Base-by-base conservation (phyloP, 495 filamentous ascomycete genomes). In the Polyplosphaeria fusca region DNA sequence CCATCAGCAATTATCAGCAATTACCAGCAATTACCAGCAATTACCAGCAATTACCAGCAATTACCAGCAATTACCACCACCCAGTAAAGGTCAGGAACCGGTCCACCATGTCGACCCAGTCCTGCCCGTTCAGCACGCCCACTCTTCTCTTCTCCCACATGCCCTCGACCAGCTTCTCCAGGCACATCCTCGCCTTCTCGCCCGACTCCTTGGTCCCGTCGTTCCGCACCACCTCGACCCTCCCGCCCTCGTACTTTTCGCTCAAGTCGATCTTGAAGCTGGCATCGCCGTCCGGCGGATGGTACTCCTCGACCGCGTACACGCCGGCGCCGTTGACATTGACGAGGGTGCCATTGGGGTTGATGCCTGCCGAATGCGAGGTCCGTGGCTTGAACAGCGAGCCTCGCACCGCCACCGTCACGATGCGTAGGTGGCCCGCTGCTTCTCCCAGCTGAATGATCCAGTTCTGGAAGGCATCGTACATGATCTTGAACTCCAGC, bases 401-500 rank as follows among this genome's bases (percentile, higher is more conserved):
- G 2, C 62, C 52, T 2, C 62, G 27, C 5, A 65, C 62, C 18
- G 47, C 46, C 19, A 65, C 49, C 0, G 39, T 48, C 24, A 65
- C 47, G 7, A 57, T 46, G 0, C 62, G 51, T 30, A 65, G 52
- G 1, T 23, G 24, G 14, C 32, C 41, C 4, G 57, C 56, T 16
- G 43, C 47, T 5, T 50, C 44, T 40, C 47, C 57, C 0, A 65
- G 40, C 13, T 38, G 37, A 20, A 49, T 56, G 52, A 65, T 65
- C 62, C 62, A 65, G 40, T 50, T 43, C 14, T 50, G 56, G 57
- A 65, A 65, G 16, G 52, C 47, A 16, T 65, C 57, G 52, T 65
- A 65, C 62, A 65, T 65, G 26, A 65, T 56, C 12, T 55, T 47
- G 52, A 57, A 61, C 26, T 65, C 62, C 28, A 65, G 57, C 43